phyloP scores from a whole-genome alignment of 129 eudicot species.

The Apium graveolens region DNA sequence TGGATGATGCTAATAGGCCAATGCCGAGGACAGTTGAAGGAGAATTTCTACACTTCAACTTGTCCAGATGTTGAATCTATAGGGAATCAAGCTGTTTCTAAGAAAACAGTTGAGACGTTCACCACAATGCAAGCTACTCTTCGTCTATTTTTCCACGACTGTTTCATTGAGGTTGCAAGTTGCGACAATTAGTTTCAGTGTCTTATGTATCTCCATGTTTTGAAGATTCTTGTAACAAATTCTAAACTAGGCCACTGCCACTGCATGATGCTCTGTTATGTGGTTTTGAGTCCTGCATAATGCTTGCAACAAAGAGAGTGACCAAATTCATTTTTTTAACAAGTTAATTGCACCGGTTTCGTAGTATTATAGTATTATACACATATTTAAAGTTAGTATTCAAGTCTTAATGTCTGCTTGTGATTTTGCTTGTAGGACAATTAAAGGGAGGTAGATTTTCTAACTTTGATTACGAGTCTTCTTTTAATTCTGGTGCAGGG shows the following conservation, averaged over 20 bases:
- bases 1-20: slow-evolving; percentile 15
- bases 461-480: not conserved
- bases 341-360: not conserved
- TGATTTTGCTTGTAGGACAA: not conserved
- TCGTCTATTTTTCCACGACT: slow-evolving; percentile 84
- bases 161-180: slow-evolving; percentile 53
- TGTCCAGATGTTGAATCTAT: slow-evolving; percentile 59
- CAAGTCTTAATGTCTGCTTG: not conserved
- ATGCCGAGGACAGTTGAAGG: slow-evolving; percentile 40
- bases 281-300: not conserved
- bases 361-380: not conserved
- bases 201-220: not conserved
- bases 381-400: not conserved
- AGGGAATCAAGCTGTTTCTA: slow-evolving; percentile 41
- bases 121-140: slow-evolving; percentile 71
- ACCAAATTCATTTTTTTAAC: no score
- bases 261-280: not conserved
- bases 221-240: not conserved
- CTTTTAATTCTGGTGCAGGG: slow-evolving; percentile 34
- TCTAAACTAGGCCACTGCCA: not conserved
- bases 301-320: not conserved
- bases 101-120: slow-evolving; percentile 41
- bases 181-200: not conserved
- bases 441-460: not conserved
- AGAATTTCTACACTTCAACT: slow-evolving; percentile 46